Conservation (phyloP, 1,284 basidiomycete genomes). For the Microbotryum lychnidis-dioicae region DNA sequence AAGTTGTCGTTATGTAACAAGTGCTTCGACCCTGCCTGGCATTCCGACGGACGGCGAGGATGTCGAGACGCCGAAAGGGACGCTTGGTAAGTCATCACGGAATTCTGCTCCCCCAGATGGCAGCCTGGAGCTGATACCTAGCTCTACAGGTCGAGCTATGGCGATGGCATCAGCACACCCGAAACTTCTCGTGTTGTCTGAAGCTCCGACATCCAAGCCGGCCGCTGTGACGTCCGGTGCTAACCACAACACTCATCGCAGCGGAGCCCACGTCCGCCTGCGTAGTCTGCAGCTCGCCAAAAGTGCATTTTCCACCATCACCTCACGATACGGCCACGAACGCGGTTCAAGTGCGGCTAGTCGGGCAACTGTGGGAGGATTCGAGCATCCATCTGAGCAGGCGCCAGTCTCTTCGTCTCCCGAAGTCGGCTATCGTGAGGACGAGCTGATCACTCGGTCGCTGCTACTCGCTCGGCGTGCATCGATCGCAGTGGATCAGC, state of each 20-base stretch:
- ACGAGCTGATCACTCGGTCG: constrained; percentile 12
- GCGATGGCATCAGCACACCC: constrained; percentile 24
- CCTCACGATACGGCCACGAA: neutral
- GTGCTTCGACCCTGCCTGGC: constrained; percentile 8
- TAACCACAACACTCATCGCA: too few species aligned
- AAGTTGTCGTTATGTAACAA: neutral
- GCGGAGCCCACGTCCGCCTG: constrained; percentile 15
- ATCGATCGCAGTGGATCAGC: neutral
- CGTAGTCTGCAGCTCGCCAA: constrained; percentile 27
- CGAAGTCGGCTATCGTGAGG: neutral
- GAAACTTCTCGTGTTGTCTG: constrained; percentile 18
- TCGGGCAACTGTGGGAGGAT: constrained; percentile 16
- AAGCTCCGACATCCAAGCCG: too few species aligned
- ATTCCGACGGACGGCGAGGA: constrained; percentile 12
- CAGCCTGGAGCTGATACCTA: too few species aligned
- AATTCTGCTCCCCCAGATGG: too few species aligned
- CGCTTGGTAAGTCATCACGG: constrained; percentile 12
- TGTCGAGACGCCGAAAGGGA: neutral
- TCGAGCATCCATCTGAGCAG: constrained; percentile 5
- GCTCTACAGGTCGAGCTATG: constrained; percentile 18
- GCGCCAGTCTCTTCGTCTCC: constrained; percentile 2
- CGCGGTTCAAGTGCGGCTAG: constrained; percentile 5
- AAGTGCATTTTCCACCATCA: neutral
- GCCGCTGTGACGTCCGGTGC: too few species aligned
- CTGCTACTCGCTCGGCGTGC: constrained; percentile 8